These are phyloP conservation scores for Talaromyces sp. DNA, from an alignment of 2,329 filamentous ascomycete species.

Conservation along the genomic window DNA sequence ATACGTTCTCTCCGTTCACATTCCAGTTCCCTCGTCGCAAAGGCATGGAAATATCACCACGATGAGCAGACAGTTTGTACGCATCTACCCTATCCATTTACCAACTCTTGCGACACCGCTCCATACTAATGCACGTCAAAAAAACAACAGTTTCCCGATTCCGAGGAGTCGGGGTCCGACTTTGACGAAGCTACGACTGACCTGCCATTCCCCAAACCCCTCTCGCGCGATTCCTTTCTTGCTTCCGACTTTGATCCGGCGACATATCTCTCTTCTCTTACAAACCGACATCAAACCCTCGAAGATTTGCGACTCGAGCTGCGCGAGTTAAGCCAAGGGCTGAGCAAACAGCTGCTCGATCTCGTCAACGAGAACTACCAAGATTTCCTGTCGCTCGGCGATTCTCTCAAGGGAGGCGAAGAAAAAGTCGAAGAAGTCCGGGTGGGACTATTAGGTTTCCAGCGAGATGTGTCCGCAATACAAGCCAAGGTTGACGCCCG, in stretches of 20 bases:
- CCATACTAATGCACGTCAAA: background rate
- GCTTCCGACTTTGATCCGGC: conserved; percentile 71
- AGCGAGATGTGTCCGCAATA: conserved; percentile 73
- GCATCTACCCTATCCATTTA: background rate
- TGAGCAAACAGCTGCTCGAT: conserved; percentile 84
- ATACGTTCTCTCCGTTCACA: background rate
- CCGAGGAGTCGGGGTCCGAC: conserved; percentile 43
- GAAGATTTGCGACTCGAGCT: conserved; percentile 88
- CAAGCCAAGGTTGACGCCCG: conserved; percentile 61
- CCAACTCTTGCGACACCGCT: background rate
- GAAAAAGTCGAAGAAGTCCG: conserved; percentile 87
- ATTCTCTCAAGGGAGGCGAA: conserved; percentile 77
- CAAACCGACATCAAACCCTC: conserved; percentile 88
- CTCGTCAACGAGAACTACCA: conserved; percentile 95
- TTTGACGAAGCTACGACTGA: conserved; percentile 59
- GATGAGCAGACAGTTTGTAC: conserved; percentile 23
- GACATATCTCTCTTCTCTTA: conserved; percentile 75
- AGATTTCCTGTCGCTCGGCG: conserved; percentile 79
- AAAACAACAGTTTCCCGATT: conserved; percentile 36
- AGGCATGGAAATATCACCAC: conserved; percentile 6
- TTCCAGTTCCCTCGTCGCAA: background rate
- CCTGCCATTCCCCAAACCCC: conserved; percentile 82
- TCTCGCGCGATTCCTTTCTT: conserved; percentile 80
- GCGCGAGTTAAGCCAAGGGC: conserved; percentile 70
- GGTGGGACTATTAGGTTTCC: conserved; percentile 80